These are phyloP conservation scores for Parachaetomium inaequale DNA, from an alignment of 495 filamentous ascomycete genomes.

Conservation along the genomic window DNA sequence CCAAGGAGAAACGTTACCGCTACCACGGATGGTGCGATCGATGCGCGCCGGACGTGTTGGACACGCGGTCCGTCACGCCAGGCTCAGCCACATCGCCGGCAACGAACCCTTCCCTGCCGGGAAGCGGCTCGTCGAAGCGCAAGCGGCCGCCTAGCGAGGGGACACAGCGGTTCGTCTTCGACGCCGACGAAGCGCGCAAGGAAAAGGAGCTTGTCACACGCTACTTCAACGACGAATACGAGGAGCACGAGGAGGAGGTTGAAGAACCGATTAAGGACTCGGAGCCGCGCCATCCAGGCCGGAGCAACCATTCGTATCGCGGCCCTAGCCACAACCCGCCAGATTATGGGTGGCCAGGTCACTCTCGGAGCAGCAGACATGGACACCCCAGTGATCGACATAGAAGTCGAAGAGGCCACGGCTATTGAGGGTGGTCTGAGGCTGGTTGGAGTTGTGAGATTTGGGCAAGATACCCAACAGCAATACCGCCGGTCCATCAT, in stretches of 20 bases:
- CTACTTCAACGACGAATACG: slow-evolving; percentile 71
- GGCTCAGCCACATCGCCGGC: slow-evolving; percentile 39
- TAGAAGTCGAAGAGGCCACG: slow-evolving; percentile 24
- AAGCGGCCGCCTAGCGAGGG: slow-evolving; percentile 61
- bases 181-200: slow-evolving; percentile 65
- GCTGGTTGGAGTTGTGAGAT: not conserved
- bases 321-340: slow-evolving; percentile 13
- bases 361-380: slow-evolving; percentile 25
- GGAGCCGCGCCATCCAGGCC: slow-evolving; percentile 30
- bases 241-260: slow-evolving; percentile 69
- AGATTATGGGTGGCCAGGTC: slow-evolving; percentile 29
- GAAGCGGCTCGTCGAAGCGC: slow-evolving; percentile 39
- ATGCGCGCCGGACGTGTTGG: slow-evolving; percentile 37
- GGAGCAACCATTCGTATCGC: slow-evolving; percentile 15
- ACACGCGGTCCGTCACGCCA: slow-evolving; percentile 33
- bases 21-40: slow-evolving; percentile 42
- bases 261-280: slow-evolving; percentile 47
- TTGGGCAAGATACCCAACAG: not conserved
- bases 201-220: slow-evolving; percentile 66
- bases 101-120: slow-evolving; percentile 32
- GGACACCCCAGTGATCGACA: slow-evolving; percentile 23
- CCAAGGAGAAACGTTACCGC: slow-evolving; percentile 33
- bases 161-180: slow-evolving; percentile 88
- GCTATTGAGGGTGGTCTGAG: slow-evolving; percentile 12
- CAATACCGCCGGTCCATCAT: not conserved